Conservation (phyloP, 139 green algal genomes). For the Prasinococcaceae sp. region DNA sequence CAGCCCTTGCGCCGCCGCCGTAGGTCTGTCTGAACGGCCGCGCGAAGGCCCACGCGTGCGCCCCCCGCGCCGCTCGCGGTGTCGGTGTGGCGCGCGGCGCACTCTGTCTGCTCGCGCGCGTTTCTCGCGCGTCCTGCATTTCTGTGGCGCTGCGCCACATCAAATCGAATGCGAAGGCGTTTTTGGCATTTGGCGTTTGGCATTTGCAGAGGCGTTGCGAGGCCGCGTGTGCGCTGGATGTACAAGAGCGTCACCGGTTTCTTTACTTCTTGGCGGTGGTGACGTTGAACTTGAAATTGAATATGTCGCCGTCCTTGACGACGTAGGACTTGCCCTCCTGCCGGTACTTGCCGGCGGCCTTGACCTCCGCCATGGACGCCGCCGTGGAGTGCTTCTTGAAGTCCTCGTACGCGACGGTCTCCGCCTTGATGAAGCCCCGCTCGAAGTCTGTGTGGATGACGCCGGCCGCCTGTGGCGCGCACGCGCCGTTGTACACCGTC, state of each 20-base stretch:
- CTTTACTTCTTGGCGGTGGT: conserved; percentile 34
- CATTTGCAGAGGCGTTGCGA: no score
- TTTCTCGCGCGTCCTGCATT: no score
- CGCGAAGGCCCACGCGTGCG: no score
- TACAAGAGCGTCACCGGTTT: background rate
- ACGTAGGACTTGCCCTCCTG: conserved; percentile 96
- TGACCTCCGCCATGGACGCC: conserved; percentile 37
- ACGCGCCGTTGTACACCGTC: conserved; percentile 61
- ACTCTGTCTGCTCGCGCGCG: no score
- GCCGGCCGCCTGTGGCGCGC: conserved; percentile 85
- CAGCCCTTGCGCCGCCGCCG: no score
- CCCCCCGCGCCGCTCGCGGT: no score
- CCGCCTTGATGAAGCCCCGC: conserved; percentile 95
- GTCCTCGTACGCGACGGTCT: conserved; percentile 71
- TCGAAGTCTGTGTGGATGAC: conserved; percentile 98
- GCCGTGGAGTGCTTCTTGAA: conserved; percentile 70
- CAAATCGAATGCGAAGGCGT: no score
- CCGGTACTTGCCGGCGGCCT: conserved; percentile 88
- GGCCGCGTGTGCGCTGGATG: no score
- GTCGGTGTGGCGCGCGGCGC: no score
- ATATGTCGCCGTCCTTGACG: conserved; percentile 77
- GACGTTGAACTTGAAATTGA: conserved; percentile 88
- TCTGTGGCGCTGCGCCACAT: no score
- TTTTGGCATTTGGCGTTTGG: no score
- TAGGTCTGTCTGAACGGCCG: no score